A percentile compares a stretch with the other conserved stretches of the same genome.
These are phyloP conservation scores for Pyricularia sp. DNA, from an alignment of 2,329 filamentous ascomycete species.

Conservation along the genomic window DNA sequence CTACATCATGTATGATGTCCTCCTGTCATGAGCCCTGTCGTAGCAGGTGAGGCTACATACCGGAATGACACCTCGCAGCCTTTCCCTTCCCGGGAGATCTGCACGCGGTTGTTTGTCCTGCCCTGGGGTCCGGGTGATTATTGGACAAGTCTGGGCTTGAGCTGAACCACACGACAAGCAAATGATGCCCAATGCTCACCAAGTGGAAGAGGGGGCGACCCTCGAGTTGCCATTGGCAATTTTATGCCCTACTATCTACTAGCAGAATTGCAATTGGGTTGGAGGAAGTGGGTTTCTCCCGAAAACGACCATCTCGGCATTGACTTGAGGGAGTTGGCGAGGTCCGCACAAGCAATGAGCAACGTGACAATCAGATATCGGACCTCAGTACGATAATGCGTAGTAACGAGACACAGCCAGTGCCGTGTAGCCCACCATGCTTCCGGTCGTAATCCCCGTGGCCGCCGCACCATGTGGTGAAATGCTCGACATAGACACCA, in stretches of 20 bases:
- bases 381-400: neutral
- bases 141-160: neutral
- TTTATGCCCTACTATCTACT: neutral
- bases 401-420: neutral
- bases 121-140: neutral
- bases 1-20: neutral
- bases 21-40: neutral
- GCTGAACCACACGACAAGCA: neutral
- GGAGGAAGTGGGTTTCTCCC: neutral
- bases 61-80: neutral
- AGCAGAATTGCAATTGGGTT: neutral
- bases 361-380: neutral
- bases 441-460: neutral
- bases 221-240: neutral
- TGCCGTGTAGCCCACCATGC: neutral
- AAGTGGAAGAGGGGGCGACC: neutral
- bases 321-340: neutral
- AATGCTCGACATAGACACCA: neutral
- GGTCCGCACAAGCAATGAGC: neutral
- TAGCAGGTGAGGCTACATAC: neutral
- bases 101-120: neutral
- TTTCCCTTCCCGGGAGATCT: neutral
- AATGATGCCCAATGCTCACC: neutral
- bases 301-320: neutral
- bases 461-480: neutral